A percentile compares a stretch with the other conserved stretches of the same genome.
phyloP scores from a whole-genome alignment of 176 grass and related monocot genomes.

The Saccharum spontaneum region DNA sequence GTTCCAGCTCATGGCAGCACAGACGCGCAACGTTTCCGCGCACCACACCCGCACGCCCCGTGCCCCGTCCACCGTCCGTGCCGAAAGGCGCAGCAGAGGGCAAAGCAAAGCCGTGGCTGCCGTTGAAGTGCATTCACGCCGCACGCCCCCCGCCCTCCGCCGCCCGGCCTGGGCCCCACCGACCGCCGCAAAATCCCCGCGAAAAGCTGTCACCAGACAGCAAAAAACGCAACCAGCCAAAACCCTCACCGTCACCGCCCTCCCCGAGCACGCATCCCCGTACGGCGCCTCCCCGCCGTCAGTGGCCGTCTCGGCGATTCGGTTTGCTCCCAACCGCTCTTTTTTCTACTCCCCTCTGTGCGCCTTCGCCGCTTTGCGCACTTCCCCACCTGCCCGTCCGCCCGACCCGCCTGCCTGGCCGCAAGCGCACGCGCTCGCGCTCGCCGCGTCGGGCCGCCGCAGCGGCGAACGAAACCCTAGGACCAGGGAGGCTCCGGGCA shows the following conservation, averaged over 20 bases:
- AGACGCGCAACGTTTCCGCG: not conserved
- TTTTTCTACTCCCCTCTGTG: not conserved
- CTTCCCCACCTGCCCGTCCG: not conserved
- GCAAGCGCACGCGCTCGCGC: not conserved
- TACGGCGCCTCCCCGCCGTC: conserved; percentile 17
- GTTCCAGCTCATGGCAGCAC: not conserved
- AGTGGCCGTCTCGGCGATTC: conserved; percentile 24
- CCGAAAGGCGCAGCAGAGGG: not conserved
- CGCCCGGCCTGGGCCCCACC: not conserved
- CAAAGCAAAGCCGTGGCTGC: conserved; percentile 9
- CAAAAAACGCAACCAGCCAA: conserved; percentile 33
- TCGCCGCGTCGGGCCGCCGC: conserved; percentile 21
- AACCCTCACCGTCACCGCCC: not conserved
- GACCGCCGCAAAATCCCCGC: conserved; percentile 26
- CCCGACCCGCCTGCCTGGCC: not conserved
- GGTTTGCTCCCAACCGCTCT: conserved; percentile 63
- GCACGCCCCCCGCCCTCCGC: not conserved
- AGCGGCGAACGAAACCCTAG: conserved; percentile 29
- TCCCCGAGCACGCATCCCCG: conserved; percentile 1
- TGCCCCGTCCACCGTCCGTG: not conserved
- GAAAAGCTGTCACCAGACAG: not conserved
- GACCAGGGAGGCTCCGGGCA: not conserved
- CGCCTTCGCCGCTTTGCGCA: not conserved
- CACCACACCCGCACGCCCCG: conserved; percentile 1
- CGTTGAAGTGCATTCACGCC: not conserved